phyloP scores from a whole-genome alignment of 2,329 filamentous ascomycete species.

The Trichoderma guizhouense region DNA sequence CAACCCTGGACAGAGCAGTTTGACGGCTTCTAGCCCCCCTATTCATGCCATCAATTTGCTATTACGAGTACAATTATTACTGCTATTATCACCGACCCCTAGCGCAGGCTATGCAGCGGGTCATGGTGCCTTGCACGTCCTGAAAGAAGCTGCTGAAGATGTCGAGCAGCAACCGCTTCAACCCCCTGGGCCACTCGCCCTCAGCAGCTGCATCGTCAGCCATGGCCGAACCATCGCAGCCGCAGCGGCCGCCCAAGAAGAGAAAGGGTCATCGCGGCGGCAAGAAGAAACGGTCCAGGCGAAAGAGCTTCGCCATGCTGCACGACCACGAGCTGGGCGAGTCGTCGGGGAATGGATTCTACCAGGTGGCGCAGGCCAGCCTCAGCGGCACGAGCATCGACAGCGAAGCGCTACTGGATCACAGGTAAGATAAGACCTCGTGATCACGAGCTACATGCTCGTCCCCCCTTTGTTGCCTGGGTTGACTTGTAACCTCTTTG shows the following conservation, averaged over 20 bases:
- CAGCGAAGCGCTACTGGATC: conserved; percentile 82
- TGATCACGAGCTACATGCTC: background rate
- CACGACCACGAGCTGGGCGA: conserved; percentile 45
- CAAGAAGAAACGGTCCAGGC: conserved; percentile 71
- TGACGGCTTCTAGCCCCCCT: background rate
- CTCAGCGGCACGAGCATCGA: conserved; percentile 83
- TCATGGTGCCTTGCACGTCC: conserved; percentile 9
- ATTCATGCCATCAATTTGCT: background rate
- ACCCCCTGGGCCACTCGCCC: conserved; percentile 24
- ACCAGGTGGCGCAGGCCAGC: conserved; percentile 52
- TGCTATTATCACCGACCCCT: background rate
- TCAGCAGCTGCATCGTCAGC: conserved; percentile 9
- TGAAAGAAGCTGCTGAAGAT: conserved; percentile 15
- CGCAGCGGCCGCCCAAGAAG: conserved; percentile 48
- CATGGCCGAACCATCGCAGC: conserved; percentile 6
- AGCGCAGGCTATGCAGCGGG: background rate
- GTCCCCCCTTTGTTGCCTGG: background rate
- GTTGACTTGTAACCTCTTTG: background rate
- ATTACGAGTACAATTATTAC: background rate
- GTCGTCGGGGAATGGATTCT: conserved; percentile 43
- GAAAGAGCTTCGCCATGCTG: conserved; percentile 74
- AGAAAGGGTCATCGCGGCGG: conserved; percentile 69
- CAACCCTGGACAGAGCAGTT: conserved; percentile 10
- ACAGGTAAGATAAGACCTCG: conserved; percentile 59
- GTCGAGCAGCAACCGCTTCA: conserved; percentile 31